Conservation (phyloP, 345 rosid genomes). For the Ricinus communis region DNA sequence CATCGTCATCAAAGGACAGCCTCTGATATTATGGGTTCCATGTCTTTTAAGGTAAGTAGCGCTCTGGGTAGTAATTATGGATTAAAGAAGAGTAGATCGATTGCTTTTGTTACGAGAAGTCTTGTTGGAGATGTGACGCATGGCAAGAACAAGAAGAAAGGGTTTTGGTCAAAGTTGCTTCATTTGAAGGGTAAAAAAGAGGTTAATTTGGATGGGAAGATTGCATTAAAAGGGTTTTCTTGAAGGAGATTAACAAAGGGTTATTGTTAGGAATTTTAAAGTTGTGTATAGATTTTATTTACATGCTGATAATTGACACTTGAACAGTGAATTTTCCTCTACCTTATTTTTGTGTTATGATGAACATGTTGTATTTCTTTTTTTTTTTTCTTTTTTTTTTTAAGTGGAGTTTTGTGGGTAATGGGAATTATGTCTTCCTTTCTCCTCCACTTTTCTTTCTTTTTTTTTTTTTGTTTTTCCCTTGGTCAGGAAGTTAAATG, state of each 20-base stretch:
- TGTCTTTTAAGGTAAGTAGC: slow-evolving; percentile 39
- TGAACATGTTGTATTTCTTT: background rate
- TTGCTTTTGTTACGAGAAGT: slow-evolving; percentile 46
- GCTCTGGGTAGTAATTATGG: slow-evolving; percentile 26
- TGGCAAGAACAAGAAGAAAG: slow-evolving; percentile 45
- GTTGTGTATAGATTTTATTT: slow-evolving; percentile 1
- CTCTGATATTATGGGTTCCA: slow-evolving; percentile 37
- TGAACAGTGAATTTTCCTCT: background rate
- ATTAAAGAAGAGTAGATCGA: slow-evolving; percentile 78
- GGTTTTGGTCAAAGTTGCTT: slow-evolving; percentile 73
- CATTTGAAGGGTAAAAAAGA: slow-evolving; percentile 49
- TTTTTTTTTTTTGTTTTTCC: background rate
- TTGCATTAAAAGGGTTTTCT: background rate
- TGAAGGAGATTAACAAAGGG: background rate
- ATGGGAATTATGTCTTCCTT: background rate
- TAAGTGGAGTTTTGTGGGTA: background rate
- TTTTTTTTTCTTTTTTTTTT: background rate
- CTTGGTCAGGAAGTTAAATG: background rate
- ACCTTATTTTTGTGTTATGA: no score
- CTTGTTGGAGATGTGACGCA: slow-evolving; percentile 23
- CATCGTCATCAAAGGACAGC: slow-evolving; percentile 40
- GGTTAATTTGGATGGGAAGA: slow-evolving; percentile 15
- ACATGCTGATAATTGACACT: no score
- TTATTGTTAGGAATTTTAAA: background rate
- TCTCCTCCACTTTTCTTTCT: background rate